Evolutionary conservation across 176 grass and related monocot species (phyloP).

Genomic region (Cenchrus purpureus): DNA sequence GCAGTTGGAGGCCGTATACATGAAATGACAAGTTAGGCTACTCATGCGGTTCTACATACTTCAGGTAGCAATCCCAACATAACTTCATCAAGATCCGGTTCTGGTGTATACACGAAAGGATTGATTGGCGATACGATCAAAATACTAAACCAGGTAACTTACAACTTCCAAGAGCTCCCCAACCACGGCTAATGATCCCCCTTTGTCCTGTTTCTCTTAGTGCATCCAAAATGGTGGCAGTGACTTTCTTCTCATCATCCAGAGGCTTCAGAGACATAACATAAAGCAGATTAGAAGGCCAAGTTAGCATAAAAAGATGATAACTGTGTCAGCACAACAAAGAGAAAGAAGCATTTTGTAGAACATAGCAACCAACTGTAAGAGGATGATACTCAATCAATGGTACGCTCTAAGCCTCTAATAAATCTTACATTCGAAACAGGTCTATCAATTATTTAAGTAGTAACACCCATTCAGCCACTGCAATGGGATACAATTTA

Average conservation of each 20-base stretch:
- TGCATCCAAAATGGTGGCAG: constrained; percentile 77
- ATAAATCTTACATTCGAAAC: background rate
- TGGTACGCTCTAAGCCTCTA: background rate
- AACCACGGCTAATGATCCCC: constrained; percentile 93
- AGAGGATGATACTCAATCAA: constrained; percentile 12
- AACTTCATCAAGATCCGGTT: constrained; percentile 13
- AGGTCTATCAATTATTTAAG: constrained; percentile 17
- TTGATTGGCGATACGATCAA: constrained; percentile 17
- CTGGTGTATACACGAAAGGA: constrained; percentile 5
- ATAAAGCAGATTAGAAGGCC: constrained; percentile 34
- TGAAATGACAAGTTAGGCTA: constrained; percentile 27
- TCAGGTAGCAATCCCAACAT: constrained; percentile 11
- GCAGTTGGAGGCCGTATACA: constrained; percentile 38
- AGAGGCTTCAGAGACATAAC: constrained; percentile 74
- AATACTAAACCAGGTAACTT: constrained; percentile 50
- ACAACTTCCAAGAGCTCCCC: constrained; percentile 94
- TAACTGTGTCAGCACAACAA: constrained; percentile 10
- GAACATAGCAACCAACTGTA: constrained; percentile 12
- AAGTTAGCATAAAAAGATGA: constrained; percentile 42
- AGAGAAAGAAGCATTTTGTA: background rate
- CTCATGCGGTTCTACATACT: constrained; percentile 24
- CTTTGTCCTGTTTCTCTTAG: constrained; percentile 91
- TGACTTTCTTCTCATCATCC: constrained; percentile 92
- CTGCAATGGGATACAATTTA: background rate
- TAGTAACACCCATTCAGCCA: constrained; percentile 10